A percentile compares a stretch with the other conserved stretches of the same genome.
Conservation (phyloP, 148 eudicot species). For the Camellia lanceoleosa region DNA sequence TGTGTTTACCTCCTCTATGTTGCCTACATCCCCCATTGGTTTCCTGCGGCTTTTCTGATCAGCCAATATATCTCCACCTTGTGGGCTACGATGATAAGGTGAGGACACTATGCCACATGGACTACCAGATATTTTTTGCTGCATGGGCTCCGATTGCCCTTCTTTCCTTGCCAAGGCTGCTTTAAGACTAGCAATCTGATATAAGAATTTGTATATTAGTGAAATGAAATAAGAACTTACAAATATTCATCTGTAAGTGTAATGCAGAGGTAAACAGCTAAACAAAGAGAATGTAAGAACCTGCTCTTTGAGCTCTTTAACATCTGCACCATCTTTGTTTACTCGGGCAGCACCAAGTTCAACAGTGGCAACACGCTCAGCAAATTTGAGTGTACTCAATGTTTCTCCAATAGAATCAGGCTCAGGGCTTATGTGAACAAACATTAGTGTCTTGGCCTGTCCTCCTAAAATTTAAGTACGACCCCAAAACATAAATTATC, state of each 20-base stretch:
- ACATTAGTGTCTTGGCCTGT: conserved; percentile 99
- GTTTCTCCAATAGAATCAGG: conserved; percentile 90
- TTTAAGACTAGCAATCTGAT: conserved; percentile 82
- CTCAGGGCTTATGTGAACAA: conserved; percentile 98
- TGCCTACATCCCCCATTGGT: conserved; percentile 73
- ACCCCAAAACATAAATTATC: conserved; percentile 9
- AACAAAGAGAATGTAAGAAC: conserved; percentile 26
- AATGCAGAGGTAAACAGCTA: background rate
- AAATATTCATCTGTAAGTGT: background rate
- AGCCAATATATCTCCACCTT: conserved; percentile 25
- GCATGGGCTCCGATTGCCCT: conserved; percentile 43
- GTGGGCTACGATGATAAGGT: conserved; percentile 43
- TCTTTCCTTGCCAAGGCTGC: conserved; percentile 82
- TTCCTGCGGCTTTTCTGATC: conserved; percentile 46
- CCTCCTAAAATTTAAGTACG: conserved; percentile 53
- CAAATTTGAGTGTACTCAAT: conserved; percentile 92
- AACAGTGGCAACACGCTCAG: conserved; percentile 95
- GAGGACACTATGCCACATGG: conserved; percentile 47
- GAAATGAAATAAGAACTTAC: background rate
- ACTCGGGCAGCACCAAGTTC: conserved; percentile 97
- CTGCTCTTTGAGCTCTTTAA: conserved; percentile 96
- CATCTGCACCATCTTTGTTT: conserved; percentile 78
- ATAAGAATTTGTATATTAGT: conserved; percentile 4
- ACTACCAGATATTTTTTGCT: conserved; percentile 38
- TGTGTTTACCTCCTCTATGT: conserved; percentile 76